Base-by-base conservation (phyloP, 1,284 basidiomycete species). In the Ceratobasidium sp. region DNA sequence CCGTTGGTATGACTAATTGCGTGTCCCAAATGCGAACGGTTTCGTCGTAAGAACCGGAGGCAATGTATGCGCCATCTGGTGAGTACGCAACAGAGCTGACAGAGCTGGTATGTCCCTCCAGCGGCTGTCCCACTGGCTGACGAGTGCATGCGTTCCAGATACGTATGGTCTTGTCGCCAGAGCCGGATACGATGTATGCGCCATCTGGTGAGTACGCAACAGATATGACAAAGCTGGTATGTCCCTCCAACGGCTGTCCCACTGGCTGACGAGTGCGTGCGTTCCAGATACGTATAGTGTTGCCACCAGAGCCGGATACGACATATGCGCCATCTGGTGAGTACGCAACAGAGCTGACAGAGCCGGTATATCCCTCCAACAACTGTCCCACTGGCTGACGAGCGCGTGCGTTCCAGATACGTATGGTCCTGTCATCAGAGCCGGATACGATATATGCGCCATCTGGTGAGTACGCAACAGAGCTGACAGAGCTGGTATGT, bases 381-480 rank as follows among this genome's bases (percentile, higher is more conserved):
- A n/a, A n/a, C 13, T 46, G 44, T 46, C 6, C 44, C 6, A 13
- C 44, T 46, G 13, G 44, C 13, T 46, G 7, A 13, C 13, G 44
- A 6, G 13, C 13, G 44, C 13, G 6, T 13, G 44, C 44, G 26
- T 80, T 44, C 79, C 79, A 80, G 5, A 80, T 6, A 18, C 44
- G 69, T 18, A 80, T 39, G 2, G 66, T 79, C 28, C 63, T 42
- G 69, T 80, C 79, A 3, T 28, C 9, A 39, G 66, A 79, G 7
- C 78, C 78, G 18, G 79, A 80, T 3, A 63, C 78, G 20, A 80
- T 12, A 12, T 33, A 26, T 1, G 5, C 64, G 23, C 69, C 77
- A 49, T 75, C 68, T 18, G 77, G 79, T 7, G 79, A 79, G 33
- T 72, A 66, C 39, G 58, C 42, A 6, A 78, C 23, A 13, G 72